These are phyloP conservation scores for Kodamaea leandrae DNA, from an alignment of 805 yeast genomes.

Conservation along the genomic window DNA sequence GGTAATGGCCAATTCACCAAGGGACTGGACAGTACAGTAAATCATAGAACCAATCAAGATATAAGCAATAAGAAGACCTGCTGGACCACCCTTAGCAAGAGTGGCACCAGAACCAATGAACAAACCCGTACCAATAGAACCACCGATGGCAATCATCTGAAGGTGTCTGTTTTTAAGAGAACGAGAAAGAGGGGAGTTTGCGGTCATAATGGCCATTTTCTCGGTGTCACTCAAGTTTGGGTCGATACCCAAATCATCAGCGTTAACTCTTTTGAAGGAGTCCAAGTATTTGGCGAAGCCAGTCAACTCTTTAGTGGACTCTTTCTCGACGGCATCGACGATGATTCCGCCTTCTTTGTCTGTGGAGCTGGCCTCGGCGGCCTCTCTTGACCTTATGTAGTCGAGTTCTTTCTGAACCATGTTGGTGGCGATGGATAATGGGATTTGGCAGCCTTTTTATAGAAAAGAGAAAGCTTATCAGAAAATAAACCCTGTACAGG, in stretches of 20 bases:
- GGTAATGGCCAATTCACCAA: conserved; percentile 59
- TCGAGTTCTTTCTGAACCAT: conserved; percentile 8
- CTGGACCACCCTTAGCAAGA: conserved; percentile 61
- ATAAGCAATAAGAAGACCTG: conserved; percentile 58
- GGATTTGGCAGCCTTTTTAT: no score
- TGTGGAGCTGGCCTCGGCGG: conserved; percentile 6
- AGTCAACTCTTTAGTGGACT: conserved; percentile 3
- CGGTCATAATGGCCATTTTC: conserved; percentile 30
- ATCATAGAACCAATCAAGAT: conserved; percentile 53
- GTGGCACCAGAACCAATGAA: conserved; percentile 66
- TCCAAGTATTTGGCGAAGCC: conserved; percentile 15
- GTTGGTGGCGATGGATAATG: background rate
- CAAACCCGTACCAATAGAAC: conserved; percentile 67
- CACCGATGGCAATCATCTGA: conserved; percentile 68
- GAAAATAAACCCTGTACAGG: no score
- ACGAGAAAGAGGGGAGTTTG: conserved; percentile 57
- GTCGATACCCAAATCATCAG: conserved; percentile 19
- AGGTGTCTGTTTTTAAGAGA: conserved; percentile 57
- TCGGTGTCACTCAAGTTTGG: conserved; percentile 19
- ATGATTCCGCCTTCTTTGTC: conserved; percentile 7
- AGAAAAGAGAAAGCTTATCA: no score
- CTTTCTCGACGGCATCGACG: conserved; percentile 4
- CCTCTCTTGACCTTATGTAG: conserved; percentile 6
- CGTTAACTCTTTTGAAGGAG: conserved; percentile 20
- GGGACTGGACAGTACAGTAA: conserved; percentile 57